Evolutionary conservation across 345 rosid species (phyloP).

Genomic region (Melastoma malabathricum): DNA sequence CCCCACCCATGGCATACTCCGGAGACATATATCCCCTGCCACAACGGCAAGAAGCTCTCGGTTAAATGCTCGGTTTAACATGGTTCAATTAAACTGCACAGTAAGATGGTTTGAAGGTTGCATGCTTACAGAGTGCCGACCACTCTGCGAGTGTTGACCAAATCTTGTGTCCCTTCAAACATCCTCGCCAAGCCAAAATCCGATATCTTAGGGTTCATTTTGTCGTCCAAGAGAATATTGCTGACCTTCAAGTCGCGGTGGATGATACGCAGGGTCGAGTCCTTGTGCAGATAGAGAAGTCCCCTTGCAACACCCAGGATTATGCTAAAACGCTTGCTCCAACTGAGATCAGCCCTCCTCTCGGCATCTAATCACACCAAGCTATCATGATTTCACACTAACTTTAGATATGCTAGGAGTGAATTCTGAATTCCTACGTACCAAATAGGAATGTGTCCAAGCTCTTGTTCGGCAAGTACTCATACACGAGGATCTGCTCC

Average conservation of each 20-base stretch:
- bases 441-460: constrained; percentile 18
- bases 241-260: constrained; percentile 23
- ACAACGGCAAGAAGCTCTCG: too few species aligned
- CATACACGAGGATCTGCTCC: constrained; percentile 44
- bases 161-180: constrained; percentile 10
- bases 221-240: constrained; percentile 17
- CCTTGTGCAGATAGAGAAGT: constrained; percentile 21
- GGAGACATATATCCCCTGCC: constrained; percentile 8
- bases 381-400: neutral
- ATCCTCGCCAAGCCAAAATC: constrained; percentile 26
- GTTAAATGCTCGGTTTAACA: too few species aligned
- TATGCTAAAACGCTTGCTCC: constrained; percentile 19
- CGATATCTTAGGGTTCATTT: constrained; percentile 23
- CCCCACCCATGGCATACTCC: constrained; percentile 7
- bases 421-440: neutral
- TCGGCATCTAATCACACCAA: constrained; percentile 8
- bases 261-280: constrained; percentile 18
- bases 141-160: constrained; percentile 13
- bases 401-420: neutral
- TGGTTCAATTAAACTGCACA: neutral
- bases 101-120: neutral
- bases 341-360: constrained; percentile 10
- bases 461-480: constrained; percentile 26
- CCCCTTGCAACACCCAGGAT: constrained; percentile 25
- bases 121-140: constrained; percentile 13